Percentiles rank a stretch among this genome's conserved stretches.
phyloP scores from a whole-genome alignment of 192 early-diverging fungal genomes.

The Phlyctochytrium bullatum region DNA sequence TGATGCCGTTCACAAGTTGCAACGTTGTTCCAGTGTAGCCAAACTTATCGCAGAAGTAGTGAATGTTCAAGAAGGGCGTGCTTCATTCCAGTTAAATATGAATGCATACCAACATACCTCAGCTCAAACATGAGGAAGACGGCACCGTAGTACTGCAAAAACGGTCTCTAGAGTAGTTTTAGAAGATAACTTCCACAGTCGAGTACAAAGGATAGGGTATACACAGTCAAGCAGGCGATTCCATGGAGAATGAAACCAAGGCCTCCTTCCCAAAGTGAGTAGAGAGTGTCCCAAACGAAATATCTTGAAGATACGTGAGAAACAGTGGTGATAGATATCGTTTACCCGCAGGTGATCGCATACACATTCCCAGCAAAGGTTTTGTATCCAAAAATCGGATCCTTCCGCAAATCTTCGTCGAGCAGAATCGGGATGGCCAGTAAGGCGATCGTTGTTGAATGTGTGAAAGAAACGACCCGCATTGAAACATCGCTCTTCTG shows the following conservation, averaged over 20 bases:
- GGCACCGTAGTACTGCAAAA: conserved; percentile 82
- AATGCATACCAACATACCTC: conserved; percentile 22
- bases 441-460: conserved; percentile 65
- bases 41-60: conserved; percentile 93
- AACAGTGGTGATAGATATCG: not conserved
- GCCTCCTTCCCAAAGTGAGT: conserved; percentile 66
- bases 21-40: conserved; percentile 73
- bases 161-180: conserved; percentile 59
- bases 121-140: conserved; percentile 89
- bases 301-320: conserved; percentile 52
- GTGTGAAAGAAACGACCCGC: conserved; percentile 77
- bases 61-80: conserved; percentile 86
- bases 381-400: conserved; percentile 74
- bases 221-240: conserved; percentile 71
- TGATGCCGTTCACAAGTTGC: conserved; percentile 82
- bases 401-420: conserved; percentile 57
- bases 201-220: conserved; percentile 58
- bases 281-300: conserved; percentile 87
- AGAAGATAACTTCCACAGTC: conserved; percentile 54
- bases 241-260: conserved; percentile 83
- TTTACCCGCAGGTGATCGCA: conserved; percentile 72
- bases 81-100: conserved; percentile 5
- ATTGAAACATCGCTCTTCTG: conserved; percentile 60
- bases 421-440: conserved; percentile 68
- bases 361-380: conserved; percentile 70